Conservation (phyloP, 164 flowering plant genomes). For the Platanus orientalis region DNA sequence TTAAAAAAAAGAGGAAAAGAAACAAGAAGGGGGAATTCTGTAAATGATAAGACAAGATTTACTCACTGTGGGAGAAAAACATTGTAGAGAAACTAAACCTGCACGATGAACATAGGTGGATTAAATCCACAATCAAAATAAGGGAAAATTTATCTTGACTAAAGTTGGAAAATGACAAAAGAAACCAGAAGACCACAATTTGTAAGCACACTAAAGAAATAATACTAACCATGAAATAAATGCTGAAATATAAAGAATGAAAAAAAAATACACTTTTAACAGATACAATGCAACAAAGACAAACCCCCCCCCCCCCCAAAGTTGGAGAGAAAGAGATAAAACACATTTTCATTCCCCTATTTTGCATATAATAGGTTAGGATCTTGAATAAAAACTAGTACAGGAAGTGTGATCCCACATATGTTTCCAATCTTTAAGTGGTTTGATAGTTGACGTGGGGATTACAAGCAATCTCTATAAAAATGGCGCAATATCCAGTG, state of each 20-base stretch:
- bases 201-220: neutral
- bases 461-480: too few species aligned
- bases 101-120: conserved; percentile 26
- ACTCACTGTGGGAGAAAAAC: conserved; percentile 93
- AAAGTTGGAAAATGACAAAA: neutral
- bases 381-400: too few species aligned
- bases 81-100: conserved; percentile 98
- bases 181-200: neutral
- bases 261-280: too few species aligned
- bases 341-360: too few species aligned
- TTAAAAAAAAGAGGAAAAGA: neutral
- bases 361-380: too few species aligned
- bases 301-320: too few species aligned
- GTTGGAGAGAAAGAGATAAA: too few species aligned
- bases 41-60: conserved; percentile 9
- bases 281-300: too few species aligned
- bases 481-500: too few species aligned
- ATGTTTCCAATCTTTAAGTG: neutral
- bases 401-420: too few species aligned
- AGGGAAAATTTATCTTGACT: neutral
- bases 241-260: too few species aligned
- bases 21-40: neutral
- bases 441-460: too few species aligned
- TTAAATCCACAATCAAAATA: conserved; percentile 5
- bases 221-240: neutral